Conservation (phyloP, 2,329 filamentous ascomycete species). For the Didymella exigua region DNA sequence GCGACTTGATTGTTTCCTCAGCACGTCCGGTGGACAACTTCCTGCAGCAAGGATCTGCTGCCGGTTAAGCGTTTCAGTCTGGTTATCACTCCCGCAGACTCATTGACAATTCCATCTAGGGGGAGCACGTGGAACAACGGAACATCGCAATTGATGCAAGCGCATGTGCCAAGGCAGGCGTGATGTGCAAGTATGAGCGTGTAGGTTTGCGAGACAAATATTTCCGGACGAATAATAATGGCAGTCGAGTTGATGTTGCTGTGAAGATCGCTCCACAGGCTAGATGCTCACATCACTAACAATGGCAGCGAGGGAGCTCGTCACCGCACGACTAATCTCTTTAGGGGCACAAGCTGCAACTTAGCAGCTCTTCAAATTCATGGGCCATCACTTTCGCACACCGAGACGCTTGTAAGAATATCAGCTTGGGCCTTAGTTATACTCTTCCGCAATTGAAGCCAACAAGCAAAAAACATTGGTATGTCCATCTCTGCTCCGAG, state of each 20-base stretch:
- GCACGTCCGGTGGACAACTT: neutral
- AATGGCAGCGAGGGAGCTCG: neutral
- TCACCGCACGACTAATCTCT: neutral
- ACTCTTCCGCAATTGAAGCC: neutral
- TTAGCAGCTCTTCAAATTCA: neutral
- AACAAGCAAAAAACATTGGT: neutral
- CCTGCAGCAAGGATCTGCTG: slow-evolving; percentile 7
- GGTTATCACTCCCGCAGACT: slow-evolving; percentile 5
- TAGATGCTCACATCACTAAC: neutral
- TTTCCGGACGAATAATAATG: neutral
- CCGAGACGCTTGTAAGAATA: neutral
- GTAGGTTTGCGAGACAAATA: neutral
- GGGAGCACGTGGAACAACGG: slow-evolving; percentile 1
- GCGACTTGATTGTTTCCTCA: slow-evolving; percentile 1
- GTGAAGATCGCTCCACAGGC: neutral
- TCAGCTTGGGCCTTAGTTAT: neutral
- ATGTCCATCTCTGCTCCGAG: neutral
- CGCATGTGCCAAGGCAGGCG: neutral
- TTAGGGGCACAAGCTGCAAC: neutral
- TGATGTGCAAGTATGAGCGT: neutral
- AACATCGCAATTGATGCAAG: neutral
- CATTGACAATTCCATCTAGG: slow-evolving; percentile 7
- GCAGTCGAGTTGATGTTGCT: neutral
- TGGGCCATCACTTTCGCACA: neutral
- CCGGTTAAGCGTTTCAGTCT: slow-evolving; percentile 8